Evolutionary conservation across 805 yeast genomes (phyloP).

Genomic region (Starmerella apicola): DNA sequence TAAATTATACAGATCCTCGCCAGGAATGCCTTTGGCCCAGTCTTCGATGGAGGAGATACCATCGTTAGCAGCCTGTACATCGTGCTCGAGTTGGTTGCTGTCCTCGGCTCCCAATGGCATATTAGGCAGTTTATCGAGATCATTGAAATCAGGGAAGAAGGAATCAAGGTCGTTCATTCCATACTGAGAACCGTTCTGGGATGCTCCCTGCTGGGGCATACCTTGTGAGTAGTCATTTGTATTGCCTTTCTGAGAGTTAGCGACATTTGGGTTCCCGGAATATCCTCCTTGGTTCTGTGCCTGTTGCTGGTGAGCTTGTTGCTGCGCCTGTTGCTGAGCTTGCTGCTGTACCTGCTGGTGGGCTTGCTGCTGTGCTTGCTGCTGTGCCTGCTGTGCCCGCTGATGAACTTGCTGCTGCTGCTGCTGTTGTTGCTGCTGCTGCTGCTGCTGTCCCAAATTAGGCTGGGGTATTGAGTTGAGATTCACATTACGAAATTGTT

Average conservation of each 20-base stretch:
- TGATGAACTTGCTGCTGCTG: not conserved
- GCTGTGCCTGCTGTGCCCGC: not conserved
- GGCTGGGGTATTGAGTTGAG: too few species aligned
- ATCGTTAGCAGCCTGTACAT: conserved; percentile 9
- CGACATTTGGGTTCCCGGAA: too few species aligned
- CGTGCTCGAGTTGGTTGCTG: conserved; percentile 15
- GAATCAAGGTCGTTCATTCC: not conserved
- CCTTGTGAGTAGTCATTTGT: too few species aligned
- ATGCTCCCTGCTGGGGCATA: too few species aligned
- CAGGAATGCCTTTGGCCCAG: conserved; percentile 6
- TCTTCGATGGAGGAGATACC: conserved; percentile 18
- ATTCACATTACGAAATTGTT: too few species aligned
- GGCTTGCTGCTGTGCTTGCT: not conserved
- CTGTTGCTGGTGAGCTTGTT: not conserved
- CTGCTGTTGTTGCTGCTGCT: not conserved
- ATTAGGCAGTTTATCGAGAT: conserved; percentile 1
- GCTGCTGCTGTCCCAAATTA: not conserved
- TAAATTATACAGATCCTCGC: conserved; percentile 18
- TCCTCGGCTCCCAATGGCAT: conserved; percentile 6
- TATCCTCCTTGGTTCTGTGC: too few species aligned
- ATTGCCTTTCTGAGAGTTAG: too few species aligned
- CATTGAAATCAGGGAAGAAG: conserved; percentile 18
- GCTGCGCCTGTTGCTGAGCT: not conserved
- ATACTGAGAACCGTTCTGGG: too few species aligned
- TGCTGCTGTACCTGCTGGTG: conserved; percentile 1